Base-by-base conservation (phyloP, 1,284 basidiomycete species). In the Rhizoctonia solani region DNA sequence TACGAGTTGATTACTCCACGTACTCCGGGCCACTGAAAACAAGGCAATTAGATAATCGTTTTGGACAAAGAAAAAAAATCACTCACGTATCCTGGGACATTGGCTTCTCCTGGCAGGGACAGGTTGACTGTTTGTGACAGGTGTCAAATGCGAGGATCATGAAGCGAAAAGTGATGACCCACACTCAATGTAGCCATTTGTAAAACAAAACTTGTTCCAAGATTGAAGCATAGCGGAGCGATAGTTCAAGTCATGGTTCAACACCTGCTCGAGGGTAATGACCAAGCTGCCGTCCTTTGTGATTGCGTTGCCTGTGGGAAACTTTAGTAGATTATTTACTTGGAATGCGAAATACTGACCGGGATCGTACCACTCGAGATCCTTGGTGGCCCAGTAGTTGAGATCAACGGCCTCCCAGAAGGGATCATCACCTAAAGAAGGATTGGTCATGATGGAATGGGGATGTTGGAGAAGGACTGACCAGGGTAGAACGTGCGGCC, bases 191-290 rank as follows among this genome's bases (percentile, higher is more conserved):
- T 81, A 81, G 3, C 82, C 83, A 1, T 78, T 79, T 0, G 81
- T 82, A 72, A 84, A 86, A 74, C 83, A 84, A 68, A 84, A 78
- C 71, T 79, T 77, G 73, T 81, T 81, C 81, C 80, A 82, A 3
- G 76, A 77, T 52, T 75, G 76, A 53, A 81, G 74, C 76, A 80
- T 76, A 2, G 76, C 80, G 5, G 77, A 78, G 21, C 74, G 74
- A 55, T 76, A 79, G 61, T 78, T 75, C 37, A 80, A 69, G 14
- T 75, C 74, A 69, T 81, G 77, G 16, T 72, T 75, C 3, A 56
- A 41, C 4, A 71, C 68, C 42, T 79, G 74, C 63, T 74, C 71
- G 32, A 81, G 74, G 1, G 78, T 79, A 65, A 82, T 75, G 21
- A 76, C 73, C 11, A 82, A 73, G 25, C 72, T 72, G 1, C 81